A percentile compares a stretch with the other conserved stretches of the same genome.
Evolutionary conservation across 345 rosid species (phyloP).

Genomic region (Melaleuca alternifolia): DNA sequence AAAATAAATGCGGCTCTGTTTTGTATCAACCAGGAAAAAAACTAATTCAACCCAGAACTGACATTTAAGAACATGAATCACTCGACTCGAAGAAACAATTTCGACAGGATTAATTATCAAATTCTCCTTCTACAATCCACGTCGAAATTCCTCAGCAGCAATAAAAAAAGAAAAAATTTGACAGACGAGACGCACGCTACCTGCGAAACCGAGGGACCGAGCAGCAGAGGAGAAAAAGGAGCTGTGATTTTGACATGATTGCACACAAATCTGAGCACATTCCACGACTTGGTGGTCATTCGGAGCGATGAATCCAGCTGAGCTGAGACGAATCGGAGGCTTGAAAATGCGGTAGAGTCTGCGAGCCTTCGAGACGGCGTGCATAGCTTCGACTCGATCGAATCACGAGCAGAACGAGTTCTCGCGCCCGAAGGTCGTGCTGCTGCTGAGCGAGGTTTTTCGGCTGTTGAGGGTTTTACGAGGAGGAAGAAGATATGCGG

Average conservation of each 20-base stretch:
- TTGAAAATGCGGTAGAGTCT: background rate
- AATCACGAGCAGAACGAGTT: background rate
- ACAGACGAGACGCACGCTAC: background rate
- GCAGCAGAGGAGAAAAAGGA: background rate
- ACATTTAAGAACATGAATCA: background rate
- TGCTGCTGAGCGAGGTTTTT: background rate
- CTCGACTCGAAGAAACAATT: background rate
- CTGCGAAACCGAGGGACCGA: background rate
- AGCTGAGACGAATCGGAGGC: background rate
- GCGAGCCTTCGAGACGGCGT: background rate
- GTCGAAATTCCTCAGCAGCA: background rate
- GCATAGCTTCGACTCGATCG: background rate
- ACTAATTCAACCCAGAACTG: background rate
- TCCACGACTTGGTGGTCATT: background rate
- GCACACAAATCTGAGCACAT: background rate
- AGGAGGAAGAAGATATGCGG: background rate
- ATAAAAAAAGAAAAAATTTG: background rate
- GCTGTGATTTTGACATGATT: rapidly evolving
- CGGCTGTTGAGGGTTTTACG: background rate
- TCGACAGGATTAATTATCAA: rapidly evolving
- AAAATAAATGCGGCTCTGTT: background rate
- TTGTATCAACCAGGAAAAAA: background rate
- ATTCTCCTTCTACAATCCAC: background rate
- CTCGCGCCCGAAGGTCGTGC: background rate
- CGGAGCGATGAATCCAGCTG: background rate